Base-by-base conservation (phyloP, 306 rosid genomes). In the Biancaea sappan region DNA sequence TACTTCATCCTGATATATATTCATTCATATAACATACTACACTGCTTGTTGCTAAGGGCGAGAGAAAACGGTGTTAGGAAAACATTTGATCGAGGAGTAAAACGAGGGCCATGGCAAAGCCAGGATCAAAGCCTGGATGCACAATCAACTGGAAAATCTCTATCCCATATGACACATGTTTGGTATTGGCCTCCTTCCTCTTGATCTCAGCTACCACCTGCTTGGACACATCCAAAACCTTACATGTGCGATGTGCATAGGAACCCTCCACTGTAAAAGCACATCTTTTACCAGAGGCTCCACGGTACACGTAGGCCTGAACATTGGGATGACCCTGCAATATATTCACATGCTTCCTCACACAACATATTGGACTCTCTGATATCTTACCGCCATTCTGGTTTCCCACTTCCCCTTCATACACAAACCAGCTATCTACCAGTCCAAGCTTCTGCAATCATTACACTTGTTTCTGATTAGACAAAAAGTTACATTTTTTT, bases 31-130 rank as follows among this genome's bases (percentile, higher is more conserved):
- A 34, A 4, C 6, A 52, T 0, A 21, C 29, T 52, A 52, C 59
- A 22, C 3, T 10, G 5, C 5, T 8, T 26, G 21, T 56, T 8
- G 16, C 18, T 25, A 14, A 26, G 32, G 35, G 6, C 3, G 8
- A 9, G 43, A 38, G 6, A 38, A 13, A 56, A 56, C 2, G 12
- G n/a, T 58, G 54, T 76, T 64, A 86, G 14, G 89, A 83, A 74
- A 85, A 89, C 97, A 91, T 88, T 70, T 88, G 98, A 80, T 94
- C 93, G 22, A 94, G 84, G 2, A 87, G 72, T 16, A 90, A 74
- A 81, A 94, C 86, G 44, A 94, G 80, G 59, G 89, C 94, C 98
- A 94, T 94, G 8, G 96, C 98, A 66, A 91, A 84, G 21, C 66
- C 84, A 43, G 91, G 77, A 84, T 91, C 89, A 72, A 91, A 88